Conservation (phyloP, 2,329 filamentous ascomycete species). For the Colletotrichum nymphaeae region DNA sequence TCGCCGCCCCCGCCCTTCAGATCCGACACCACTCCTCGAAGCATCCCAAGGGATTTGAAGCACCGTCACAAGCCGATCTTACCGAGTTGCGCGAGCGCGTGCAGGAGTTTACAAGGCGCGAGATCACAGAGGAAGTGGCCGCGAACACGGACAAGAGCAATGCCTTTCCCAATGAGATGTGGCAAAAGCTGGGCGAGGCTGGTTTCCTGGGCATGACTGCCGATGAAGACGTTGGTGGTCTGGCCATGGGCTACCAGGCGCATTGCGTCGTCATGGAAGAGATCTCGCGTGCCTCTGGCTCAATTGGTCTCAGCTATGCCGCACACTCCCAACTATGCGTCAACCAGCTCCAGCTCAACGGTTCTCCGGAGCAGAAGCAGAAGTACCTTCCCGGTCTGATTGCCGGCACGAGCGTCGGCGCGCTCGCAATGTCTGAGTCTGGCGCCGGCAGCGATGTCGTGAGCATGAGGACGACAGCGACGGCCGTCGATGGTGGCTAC, state of each 20-base stretch:
- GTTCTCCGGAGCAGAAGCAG: constrained; percentile 80
- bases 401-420: constrained; percentile 83
- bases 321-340: constrained; percentile 97
- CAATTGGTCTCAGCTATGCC: constrained; percentile 90
- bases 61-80: constrained; percentile 79
- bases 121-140: constrained; percentile 87
- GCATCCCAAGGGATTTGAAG: constrained; percentile 71
- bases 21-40: constrained; percentile 65
- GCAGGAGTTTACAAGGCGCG: constrained; percentile 88
- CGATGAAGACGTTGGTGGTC: constrained; percentile 89
- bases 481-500: constrained; percentile 85
- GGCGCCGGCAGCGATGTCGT: constrained; percentile 94
- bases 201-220: constrained; percentile 94
- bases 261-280: constrained; percentile 97
- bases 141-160: constrained; percentile 86
- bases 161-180: constrained; percentile 90
- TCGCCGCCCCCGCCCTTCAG: constrained; percentile 51
- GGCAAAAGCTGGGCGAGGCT: constrained; percentile 91
- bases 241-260: constrained; percentile 95
- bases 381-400: constrained; percentile 85
- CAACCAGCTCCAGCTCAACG: constrained; percentile 95
- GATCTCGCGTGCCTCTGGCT: constrained; percentile 85
- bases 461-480: constrained; percentile 90
- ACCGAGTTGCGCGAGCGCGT: constrained; percentile 85
- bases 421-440: constrained; percentile 94